Evolutionary conservation across 2,329 filamentous ascomycete genomes (phyloP), one percentile per base, ranked within the genome.

Genomic region (Fusarium sp.): DNA sequence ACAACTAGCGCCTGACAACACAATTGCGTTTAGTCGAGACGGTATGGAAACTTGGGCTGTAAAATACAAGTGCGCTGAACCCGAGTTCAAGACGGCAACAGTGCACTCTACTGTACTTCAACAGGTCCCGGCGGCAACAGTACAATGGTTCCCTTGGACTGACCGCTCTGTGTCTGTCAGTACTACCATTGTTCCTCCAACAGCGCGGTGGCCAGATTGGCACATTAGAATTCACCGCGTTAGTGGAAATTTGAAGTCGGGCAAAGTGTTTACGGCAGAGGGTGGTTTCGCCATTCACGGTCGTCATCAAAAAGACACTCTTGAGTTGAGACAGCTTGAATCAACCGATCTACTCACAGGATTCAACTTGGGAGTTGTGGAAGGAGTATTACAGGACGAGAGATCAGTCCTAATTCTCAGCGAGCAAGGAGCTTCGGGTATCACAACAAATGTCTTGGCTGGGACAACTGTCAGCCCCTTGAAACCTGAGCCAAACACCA

Each of bases 1-100:
- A 4, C 69, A 81, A 45, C 43, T 78, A 4, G 80, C 80, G 2
- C 79, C 77, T 0, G 79, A 81, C 59, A 81, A 66, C 27, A 68
- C 58, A 2, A 66, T 81, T 5, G 72, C 70, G 2, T 37, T 57
- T 13, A 57, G 54, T 16, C 34, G 54, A 35, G 54, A 57, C 10
- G 54, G 54, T 8, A 57, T n/a, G 20, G 54, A 57, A 25, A 57
- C 54, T 11, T 57, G 54, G 54, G 14, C 54, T 25, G 54, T 39
- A 8, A 57, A 57, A 13, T 57, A 57, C 32, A 57, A 57, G 34
- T 57, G 54, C 8, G 34, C 14, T 5, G 54, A 57, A 20, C 54
- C 54, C 7, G 32, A 23, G 20, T 57, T 57, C 32, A 57, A 57
- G 54, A 39, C 20, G 4, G 34, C 54, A 6, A 16, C 23, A 37